Evolutionary conservation across 441 rosid genomes (phyloP), one percentile per base, ranked within the genome.

Genomic region (Kokia cookei): DNA sequence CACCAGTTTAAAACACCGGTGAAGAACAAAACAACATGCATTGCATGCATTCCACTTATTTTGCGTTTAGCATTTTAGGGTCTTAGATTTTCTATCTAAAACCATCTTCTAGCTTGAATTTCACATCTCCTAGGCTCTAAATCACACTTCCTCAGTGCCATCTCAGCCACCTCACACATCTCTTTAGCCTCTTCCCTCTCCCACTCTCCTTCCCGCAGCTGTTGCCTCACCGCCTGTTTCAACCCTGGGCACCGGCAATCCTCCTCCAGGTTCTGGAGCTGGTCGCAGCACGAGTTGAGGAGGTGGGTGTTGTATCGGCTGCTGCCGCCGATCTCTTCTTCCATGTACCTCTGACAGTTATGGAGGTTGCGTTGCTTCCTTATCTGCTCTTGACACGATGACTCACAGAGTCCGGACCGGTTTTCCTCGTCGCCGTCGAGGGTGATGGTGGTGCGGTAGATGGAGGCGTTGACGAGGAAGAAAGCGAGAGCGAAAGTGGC

Each of bases 391-490:
- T 9, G n/a, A 47, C 68, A 60, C 0, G 2, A 50, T 3, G 4
- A 27, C 29, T 27, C 29, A 27, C 29, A 3, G 4, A 3, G 3
- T 27, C 22, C 29, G 29, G 4, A 27, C 29, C 29, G 29, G 0
- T 27, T 27, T 27, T 43, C 37, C 13, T 55, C 27, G 0, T 47
- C 67, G 2, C 40, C 54, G 59, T 78, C 77, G 22, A 70, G 9
- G 22, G 47, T 59, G 37, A 67, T 2, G 5, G 45, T 59, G 26
- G 70, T 62, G 17, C 62, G 76, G 74, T 77, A 77, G 35, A 79
- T 71, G 69, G 82, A 75, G 19, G 82, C 82, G 11, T 79, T 76
- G 7, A 48, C 76, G 14, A 65, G 42, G 73, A 79, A 55, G 69
- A 79, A 75, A 19, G 60, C 7, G 22, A 19, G 22, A 19, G 22